Percentiles rank a stretch among this genome's conserved stretches.
Conservation (phyloP, 768 basidiomycete genomes). For the Kwoniella dendrophila region DNA sequence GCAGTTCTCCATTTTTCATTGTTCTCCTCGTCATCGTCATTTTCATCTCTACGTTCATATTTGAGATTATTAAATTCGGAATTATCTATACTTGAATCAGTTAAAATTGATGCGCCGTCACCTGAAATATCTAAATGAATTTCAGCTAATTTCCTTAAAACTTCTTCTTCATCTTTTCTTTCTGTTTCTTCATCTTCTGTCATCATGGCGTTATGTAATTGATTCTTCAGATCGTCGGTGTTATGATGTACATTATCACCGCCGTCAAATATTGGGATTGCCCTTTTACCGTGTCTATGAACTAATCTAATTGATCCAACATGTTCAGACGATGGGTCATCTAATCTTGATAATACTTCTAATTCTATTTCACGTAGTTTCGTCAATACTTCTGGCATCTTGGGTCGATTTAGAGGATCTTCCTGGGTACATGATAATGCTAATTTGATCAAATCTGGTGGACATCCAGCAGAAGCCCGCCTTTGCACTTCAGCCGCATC, state of each 20-base stretch:
- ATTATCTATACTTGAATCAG: neutral
- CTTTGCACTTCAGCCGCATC: constrained; percentile 72
- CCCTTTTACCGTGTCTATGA: constrained; percentile 63
- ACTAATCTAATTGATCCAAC: constrained; percentile 85
- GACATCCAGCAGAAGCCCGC: constrained; percentile 73
- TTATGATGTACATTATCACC: neutral
- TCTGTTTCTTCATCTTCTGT: constrained; percentile 32
- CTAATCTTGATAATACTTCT: constrained; percentile 71
- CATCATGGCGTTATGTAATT: too few species aligned
- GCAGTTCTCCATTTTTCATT: constrained; percentile 54
- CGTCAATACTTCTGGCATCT: constrained; percentile 75
- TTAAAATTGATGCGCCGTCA: constrained; percentile 24
- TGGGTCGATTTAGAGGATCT: constrained; percentile 71
- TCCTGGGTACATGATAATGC: constrained; percentile 74
- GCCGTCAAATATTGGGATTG: constrained; percentile 43
- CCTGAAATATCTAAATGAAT: constrained; percentile 39
- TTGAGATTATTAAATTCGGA: neutral
- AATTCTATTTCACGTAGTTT: constrained; percentile 78
- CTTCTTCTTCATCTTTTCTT: constrained; percentile 45
- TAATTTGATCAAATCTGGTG: constrained; percentile 73
- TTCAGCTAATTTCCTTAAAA: constrained; percentile 38
- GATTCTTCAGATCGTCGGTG: too few species aligned
- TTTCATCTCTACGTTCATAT: neutral
- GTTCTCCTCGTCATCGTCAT: neutral
- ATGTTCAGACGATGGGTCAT: constrained; percentile 67